A percentile compares a stretch with the other conserved stretches of the same genome.
Evolutionary conservation across 2,329 filamentous ascomycete species (phyloP).

Genomic region (Penicillium digitatum): DNA sequence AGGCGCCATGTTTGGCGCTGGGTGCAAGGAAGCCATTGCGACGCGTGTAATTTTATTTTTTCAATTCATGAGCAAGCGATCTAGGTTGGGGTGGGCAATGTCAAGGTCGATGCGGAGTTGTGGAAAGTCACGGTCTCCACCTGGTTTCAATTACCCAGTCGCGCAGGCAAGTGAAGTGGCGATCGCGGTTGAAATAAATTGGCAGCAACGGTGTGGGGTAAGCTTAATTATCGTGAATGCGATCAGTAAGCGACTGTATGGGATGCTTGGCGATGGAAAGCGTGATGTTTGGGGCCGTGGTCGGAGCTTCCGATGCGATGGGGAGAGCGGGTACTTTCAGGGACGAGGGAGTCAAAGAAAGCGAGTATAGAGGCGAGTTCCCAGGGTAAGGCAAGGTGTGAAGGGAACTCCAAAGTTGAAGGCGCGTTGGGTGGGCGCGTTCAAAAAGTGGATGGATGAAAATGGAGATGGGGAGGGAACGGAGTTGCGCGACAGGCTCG

Average conservation of each 20-base stretch:
- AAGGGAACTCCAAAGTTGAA: constrained; percentile 21
- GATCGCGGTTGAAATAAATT: neutral
- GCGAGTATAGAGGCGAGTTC: constrained; percentile 18
- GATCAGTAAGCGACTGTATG: constrained; percentile 23
- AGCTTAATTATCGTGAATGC: constrained; percentile 25
- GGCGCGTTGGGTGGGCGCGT: constrained; percentile 33
- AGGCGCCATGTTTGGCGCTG: constrained; percentile 64
- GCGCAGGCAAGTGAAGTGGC: constrained; percentile 23
- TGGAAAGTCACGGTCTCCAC: constrained; percentile 22
- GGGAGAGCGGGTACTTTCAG: constrained; percentile 21
- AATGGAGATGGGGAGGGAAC: constrained; percentile 39
- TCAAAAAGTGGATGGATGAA: constrained; percentile 32
- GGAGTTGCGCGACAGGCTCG: constrained; percentile 38
- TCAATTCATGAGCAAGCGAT: constrained; percentile 31
- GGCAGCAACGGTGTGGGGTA: constrained; percentile 21
- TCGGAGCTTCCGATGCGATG: constrained; percentile 27
- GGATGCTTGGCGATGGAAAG: constrained; percentile 35
- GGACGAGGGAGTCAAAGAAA: constrained; percentile 19
- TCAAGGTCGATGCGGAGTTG: constrained; percentile 20
- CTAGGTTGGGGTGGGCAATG: constrained; percentile 17
- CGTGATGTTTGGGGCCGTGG: constrained; percentile 31
- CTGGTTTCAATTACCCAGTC: constrained; percentile 19
- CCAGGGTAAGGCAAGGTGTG: constrained; percentile 22
- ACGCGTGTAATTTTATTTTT: constrained; percentile 26
- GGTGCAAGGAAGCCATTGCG: constrained; percentile 77